Base-by-base conservation (phyloP, 306 rosid species). In the Luffa acutangula region DNA sequence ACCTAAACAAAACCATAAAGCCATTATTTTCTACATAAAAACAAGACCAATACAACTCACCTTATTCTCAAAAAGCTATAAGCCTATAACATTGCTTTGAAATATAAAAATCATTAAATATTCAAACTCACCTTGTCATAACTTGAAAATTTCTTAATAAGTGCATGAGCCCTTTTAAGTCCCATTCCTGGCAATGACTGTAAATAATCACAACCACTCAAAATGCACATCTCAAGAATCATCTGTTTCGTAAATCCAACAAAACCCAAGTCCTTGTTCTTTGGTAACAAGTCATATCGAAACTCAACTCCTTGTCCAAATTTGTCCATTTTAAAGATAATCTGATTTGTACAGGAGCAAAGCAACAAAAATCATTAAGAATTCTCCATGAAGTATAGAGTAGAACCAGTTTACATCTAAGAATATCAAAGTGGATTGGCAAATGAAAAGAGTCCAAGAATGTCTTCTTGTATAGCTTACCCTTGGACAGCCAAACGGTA, bases 161-260 rank as follows among this genome's bases (percentile, higher is more conserved):
- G 89, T 69, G 96, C 89, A 81, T 95, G 97, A 39, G 97, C 97
- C 81, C 92, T 90, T 95, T 95, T 95, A 67, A 91, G 91, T 69
- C 99, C 99, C 97, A 95, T 93, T 84, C 99, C 99, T 53, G 99
- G 93, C 87, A 93, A 84, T 62, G 97, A 95, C 83, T 64, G 93
- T 83, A 95, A 88, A 85, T 95, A 95, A 83, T 95, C 97, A 82
- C 97, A 95, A 77, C 97, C 99, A 80, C 99, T 95, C 86, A 95
- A 81, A 90, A 91, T 91, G 83, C 99, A 95, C 99, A 90, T 93
- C 83, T 93, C 97, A 41, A 95, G 97, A 76, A 95, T 81, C 99
- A 95, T 95, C 87, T 93, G 94, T 81, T 82, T 85, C 69, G 88
- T 89, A 85, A 93, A 91, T 13, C 99, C 97, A 42, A 89, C 86